Base-by-base conservation (phyloP, 345 rosid genomes). In the Laguncularia racemosa region DNA sequence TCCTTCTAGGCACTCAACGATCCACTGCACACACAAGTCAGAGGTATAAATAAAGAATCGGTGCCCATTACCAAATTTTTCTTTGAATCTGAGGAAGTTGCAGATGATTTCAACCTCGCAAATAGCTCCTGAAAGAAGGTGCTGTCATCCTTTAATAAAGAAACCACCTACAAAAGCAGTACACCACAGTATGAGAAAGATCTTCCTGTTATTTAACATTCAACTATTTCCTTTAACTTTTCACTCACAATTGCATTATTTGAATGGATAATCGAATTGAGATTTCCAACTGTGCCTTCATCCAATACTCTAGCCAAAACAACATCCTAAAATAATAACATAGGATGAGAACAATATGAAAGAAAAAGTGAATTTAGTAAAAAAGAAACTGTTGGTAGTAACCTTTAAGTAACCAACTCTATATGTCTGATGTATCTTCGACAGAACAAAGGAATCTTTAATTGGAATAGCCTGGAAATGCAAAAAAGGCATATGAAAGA, bases 351-450 rank as follows among this genome's bases (percentile, higher is more conserved):
- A 44, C 53, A 61, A 40, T 17, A 58, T 44, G 18, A 15, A 47
- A 51, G 17, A 18, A 58, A 53, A 50, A 56, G 51, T 58, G 17
- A 68, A 67, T 16, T 48, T 19, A 52, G 46, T 53, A 44, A 64
- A 60, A 20, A 40, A 57, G 55, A 16, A 58, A 66, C 17, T 67
- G 20, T 55, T 53, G 19, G 48, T 40, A 64, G 69, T 52, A 77
- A 88, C 98, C 95, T 92, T 89, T 69, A 92, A 61, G 77, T 83
- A 89, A 65, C 91, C 84, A 78, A 92, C 81, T 84, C 84, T 84
- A 53, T 84, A 86, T 3, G 86, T 80, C 72, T 84, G 93, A 69
- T 92, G 96, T 74, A 92, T 86, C 81, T 83, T 89, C 52, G 96
- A 84, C 48, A 84, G 69, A 69, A 89, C 89, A 60, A 67, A 19